These are phyloP conservation scores for Neonectria coccinea DNA, from an alignment of 2,329 filamentous ascomycete genomes.

Conservation along the genomic window DNA sequence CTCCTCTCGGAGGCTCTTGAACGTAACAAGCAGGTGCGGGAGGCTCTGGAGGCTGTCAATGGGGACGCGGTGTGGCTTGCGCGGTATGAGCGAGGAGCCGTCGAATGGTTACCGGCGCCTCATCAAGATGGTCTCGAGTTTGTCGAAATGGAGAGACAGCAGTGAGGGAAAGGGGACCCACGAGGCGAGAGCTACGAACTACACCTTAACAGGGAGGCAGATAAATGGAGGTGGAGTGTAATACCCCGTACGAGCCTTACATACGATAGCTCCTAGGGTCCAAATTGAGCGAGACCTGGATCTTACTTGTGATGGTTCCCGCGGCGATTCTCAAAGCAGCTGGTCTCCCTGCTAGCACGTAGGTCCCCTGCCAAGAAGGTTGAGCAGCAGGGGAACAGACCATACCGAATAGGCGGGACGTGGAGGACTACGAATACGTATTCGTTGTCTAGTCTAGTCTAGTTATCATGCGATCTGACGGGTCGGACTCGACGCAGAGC, in stretches of 20 bases:
- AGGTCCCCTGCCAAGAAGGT: constrained; percentile 4
- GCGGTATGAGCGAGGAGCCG: constrained; percentile 60
- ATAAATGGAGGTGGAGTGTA: constrained; percentile 22
- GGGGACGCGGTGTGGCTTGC: constrained; percentile 82
- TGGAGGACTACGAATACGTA: constrained; percentile 12
- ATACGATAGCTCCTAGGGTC: constrained; percentile 12
- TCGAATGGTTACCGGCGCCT: constrained; percentile 53
- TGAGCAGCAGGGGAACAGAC: constrained; percentile 14
- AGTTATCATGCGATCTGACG: constrained; percentile 17
- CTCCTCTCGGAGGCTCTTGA: constrained; percentile 67
- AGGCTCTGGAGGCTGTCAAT: constrained; percentile 73
- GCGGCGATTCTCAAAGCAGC: constrained; percentile 17
- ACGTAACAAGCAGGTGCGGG: constrained; percentile 60
- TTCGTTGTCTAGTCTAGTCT: too few species aligned
- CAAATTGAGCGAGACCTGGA: constrained; percentile 14
- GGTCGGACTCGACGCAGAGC: constrained; percentile 8
- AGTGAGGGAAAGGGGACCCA: constrained; percentile 21
- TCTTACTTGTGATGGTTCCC: constrained; percentile 22
- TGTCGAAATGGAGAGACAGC: constrained; percentile 42
- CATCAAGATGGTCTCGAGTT: constrained; percentile 58
- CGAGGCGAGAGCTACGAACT: constrained; percentile 14
- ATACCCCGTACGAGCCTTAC: neutral
- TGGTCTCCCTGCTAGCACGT: constrained; percentile 17
- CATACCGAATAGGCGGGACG: constrained; percentile 9
- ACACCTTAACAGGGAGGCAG: constrained; percentile 28